Percentiles rank a stretch among this genome's conserved stretches.
These are phyloP conservation scores for Punctularia strigosozonata DNA, from an alignment of 768 basidiomycete species.

Conservation along the genomic window DNA sequence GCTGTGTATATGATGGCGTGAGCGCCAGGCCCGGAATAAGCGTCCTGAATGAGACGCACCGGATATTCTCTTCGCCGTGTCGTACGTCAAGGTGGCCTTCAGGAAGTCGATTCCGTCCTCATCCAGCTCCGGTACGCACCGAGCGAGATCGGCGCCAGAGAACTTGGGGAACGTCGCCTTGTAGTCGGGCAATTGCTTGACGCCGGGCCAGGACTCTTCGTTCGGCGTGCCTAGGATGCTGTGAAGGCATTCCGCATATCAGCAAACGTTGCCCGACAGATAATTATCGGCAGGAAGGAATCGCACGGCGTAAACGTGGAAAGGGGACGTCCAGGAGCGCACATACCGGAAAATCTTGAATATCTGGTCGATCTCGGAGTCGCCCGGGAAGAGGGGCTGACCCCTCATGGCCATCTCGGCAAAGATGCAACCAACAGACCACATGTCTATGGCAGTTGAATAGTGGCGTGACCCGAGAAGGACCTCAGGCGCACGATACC, in stretches of 20 bases:
- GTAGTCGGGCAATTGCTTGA: conserved; percentile 83
- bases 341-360: conserved; percentile 95
- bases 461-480: conserved; percentile 93
- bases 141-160: conserved; percentile 60
- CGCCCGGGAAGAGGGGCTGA: conserved; percentile 88
- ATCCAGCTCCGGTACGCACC: conserved; percentile 62
- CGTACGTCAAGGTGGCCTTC: conserved; percentile 66
- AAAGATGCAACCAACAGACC: conserved; percentile 99
- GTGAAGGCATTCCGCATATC: conserved; percentile 5
- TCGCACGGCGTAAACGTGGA: neutral
- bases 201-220: conserved; percentile 87
- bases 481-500: conserved; percentile 98
- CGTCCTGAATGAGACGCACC: conserved; percentile 37
- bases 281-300: neutral
- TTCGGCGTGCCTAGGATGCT: conserved; percentile 93
- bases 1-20: conserved; percentile 21
- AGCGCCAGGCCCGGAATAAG: conserved; percentile 1
- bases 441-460: conserved; percentile 97
- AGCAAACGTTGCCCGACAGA: neutral
- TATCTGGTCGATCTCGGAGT: conserved; percentile 99
- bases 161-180: conserved; percentile 96
- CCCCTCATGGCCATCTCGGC: conserved; percentile 97
- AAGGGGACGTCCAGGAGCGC: neutral
- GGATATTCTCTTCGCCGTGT: conserved; percentile 86
- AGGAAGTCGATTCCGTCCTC: conserved; percentile 71